Evolutionary conservation across 129 eudicot species (phyloP), one percentile per base, ranked within the genome.

Genomic region (Arctium lappa): DNA sequence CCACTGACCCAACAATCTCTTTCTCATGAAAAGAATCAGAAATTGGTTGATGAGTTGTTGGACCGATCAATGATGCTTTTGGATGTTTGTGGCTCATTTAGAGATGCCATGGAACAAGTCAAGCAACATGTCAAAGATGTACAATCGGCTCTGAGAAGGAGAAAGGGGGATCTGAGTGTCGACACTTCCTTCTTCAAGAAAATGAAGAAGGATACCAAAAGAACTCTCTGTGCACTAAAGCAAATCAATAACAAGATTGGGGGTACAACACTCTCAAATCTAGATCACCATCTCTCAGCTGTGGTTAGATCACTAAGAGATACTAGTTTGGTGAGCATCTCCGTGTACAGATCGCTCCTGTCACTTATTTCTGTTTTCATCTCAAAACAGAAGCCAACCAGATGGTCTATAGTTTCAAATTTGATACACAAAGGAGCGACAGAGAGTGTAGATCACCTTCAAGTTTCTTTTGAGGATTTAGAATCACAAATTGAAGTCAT

Each of bases 391-490:
- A 84, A 50, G 83, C 48, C 68, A 7, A 72, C 16, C 29, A 78
- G 62, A 32, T 85, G 86, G 89, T 80, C 85, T 38, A 2, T 86
- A 53, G 80, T 83, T 29, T 83, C 86, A 22, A 89, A 76, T 68
- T 29, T 86, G 69, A 81, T 79, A 22, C 69, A 84, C 30, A 87
- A 70, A 39, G 85, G 85, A 6, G 40, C 63, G 6, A 36, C 42
- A 22, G 22, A 8, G 4, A 13, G 33, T 44, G 75, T 72, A 53
- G 62, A 78, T 65, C 86, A 80, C 33, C 75, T 77, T 8, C 56
- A 13, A 31, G 44, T 27, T 42, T 73, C 76, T 4, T 60, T 76
- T 46, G 88, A 74, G 69, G 62, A 34, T 5, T 1, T 10, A 82
- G 42, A 37, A 60, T 12, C 40, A 15, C 36, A 73, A 10, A 48